Conservation (phyloP, 305 asterid genomes). For the Fraxinus floribunda region DNA sequence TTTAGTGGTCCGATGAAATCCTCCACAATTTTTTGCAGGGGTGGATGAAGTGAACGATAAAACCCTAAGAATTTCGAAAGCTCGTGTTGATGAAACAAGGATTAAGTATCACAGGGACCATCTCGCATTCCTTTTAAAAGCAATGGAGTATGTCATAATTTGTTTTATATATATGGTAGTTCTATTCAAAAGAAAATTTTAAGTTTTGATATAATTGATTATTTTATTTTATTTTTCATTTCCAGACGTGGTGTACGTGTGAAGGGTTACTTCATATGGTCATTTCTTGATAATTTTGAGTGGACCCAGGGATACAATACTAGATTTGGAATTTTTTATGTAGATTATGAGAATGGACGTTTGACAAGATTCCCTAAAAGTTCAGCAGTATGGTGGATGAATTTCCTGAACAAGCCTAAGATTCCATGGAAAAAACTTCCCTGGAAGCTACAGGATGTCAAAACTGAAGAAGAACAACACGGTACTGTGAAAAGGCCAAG, state of each 20-base stretch:
- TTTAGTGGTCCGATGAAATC: neutral
- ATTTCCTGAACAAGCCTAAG: slow-evolving; percentile 7
- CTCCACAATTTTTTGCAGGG: neutral
- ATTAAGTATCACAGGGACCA: neutral
- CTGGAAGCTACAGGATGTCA: neutral
- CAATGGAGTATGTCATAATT: slow-evolving; percentile 13
- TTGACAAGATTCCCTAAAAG: slow-evolving; percentile 31
- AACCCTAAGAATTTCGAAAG: neutral
- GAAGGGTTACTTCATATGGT: slow-evolving; percentile 38
- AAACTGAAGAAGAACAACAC: neutral
- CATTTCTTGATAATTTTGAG: slow-evolving; percentile 36
- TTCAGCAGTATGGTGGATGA: slow-evolving; percentile 37
- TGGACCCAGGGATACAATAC: slow-evolving; percentile 32
- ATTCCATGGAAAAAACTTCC: neutral
- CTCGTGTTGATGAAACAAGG: neutral
- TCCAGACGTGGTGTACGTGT: slow-evolving; percentile 31
- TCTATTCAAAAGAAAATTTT: neutral
- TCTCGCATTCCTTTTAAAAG: slow-evolving; percentile 12
- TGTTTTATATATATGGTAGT: neutral
- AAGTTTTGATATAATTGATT: neutral
- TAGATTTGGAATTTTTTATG: slow-evolving; percentile 29
- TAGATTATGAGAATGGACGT: slow-evolving; percentile 24
- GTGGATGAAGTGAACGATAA: neutral
- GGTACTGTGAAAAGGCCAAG: neutral
- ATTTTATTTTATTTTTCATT: neutral